Evolutionary conservation across 495 filamentous ascomycete genomes (phyloP).

Genomic region (Talaromyces ruber): DNA sequence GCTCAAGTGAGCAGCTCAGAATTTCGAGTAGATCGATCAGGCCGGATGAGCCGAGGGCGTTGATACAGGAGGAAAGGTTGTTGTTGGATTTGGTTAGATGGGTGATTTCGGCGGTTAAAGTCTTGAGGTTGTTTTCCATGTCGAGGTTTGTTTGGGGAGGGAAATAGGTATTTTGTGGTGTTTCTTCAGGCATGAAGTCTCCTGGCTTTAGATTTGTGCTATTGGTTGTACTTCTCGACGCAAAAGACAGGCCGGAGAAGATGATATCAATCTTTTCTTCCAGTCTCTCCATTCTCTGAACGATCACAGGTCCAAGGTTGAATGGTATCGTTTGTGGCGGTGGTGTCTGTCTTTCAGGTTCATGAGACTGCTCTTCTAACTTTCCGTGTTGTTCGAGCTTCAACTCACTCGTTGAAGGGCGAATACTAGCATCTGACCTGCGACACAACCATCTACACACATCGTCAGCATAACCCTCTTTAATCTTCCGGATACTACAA

Average conservation of each 20-base stretch:
- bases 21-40: background rate
- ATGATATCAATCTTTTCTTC: background rate
- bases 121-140: background rate
- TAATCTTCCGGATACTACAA: background rate
- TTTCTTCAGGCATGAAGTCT: background rate
- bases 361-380: background rate
- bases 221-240: background rate
- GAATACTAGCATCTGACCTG: background rate
- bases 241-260: background rate
- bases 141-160: background rate
- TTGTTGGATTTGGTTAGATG: background rate
- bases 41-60: background rate
- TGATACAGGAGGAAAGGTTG: background rate
- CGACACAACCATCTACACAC: slow-evolving; percentile 1
- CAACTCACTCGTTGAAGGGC: background rate
- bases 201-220: background rate
- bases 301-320: background rate
- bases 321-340: background rate
- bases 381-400: background rate
- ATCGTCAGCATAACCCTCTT: background rate
- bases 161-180: background rate
- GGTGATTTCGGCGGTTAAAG: background rate
- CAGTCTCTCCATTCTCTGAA: background rate
- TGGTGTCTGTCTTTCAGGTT: background rate
- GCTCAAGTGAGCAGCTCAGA: background rate